Evolutionary conservation across 441 rosid genomes (phyloP).

Genomic region (Euphorbia corollata): DNA sequence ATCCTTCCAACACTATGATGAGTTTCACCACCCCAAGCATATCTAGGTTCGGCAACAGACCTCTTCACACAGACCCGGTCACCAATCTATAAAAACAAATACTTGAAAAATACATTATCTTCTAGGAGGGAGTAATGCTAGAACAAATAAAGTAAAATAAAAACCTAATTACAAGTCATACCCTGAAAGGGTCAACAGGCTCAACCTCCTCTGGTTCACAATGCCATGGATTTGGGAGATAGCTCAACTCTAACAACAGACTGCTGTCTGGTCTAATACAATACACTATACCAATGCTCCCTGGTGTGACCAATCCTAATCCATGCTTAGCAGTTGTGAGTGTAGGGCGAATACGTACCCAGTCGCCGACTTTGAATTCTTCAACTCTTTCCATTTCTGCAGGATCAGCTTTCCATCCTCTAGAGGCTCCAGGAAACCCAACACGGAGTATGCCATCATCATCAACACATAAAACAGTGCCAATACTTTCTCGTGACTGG

Average conservation of each 20-base stretch:
- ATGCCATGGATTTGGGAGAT: constrained; percentile 89
- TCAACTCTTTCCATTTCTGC: constrained; percentile 99
- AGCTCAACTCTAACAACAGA: constrained; percentile 79
- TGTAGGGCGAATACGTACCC: constrained; percentile 96
- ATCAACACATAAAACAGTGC: constrained; percentile 96
- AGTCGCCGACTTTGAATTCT: constrained; percentile 98
- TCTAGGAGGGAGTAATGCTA: not conserved
- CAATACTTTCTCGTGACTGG: constrained; percentile 89
- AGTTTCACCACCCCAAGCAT: constrained; percentile 99
- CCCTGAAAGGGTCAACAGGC: constrained; percentile 86
- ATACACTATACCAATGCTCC: constrained; percentile 93
- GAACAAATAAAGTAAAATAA: constrained; percentile 1
- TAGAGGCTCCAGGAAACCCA: constrained; percentile 99
- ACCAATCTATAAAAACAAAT: constrained; percentile 62
- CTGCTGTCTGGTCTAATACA: constrained; percentile 97
- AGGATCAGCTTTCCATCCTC: constrained; percentile 99
- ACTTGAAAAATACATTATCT: constrained; percentile 3
- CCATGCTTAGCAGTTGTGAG: constrained; percentile 97
- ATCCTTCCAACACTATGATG: constrained; percentile 97
- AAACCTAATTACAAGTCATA: constrained; percentile 26
- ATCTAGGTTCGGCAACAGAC: constrained; percentile 98
- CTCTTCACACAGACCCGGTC: constrained; percentile 93
- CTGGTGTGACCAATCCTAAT: constrained; percentile 88
- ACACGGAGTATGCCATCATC: constrained; percentile 98
- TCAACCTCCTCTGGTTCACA: constrained; percentile 99